Conservation (phyloP, 2,329 filamentous ascomycete genomes). For the Fusarium domesticum region DNA sequence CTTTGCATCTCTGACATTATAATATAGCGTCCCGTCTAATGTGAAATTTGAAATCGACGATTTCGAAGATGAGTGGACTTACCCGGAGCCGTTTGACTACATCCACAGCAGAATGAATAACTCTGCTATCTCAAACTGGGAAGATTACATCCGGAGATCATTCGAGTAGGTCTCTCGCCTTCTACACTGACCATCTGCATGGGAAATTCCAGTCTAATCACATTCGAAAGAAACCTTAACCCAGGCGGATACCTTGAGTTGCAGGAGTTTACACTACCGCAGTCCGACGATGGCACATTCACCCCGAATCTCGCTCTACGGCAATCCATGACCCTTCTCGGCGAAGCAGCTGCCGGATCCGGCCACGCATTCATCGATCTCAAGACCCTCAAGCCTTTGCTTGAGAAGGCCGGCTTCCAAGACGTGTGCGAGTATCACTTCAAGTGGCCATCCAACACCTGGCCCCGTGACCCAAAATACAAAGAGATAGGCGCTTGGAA, state of each 20-base stretch:
- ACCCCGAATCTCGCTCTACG: background rate
- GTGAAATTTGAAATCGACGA: slow-evolving; percentile 8
- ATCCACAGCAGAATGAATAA: slow-evolving; percentile 10
- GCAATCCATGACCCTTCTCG: slow-evolving; percentile 1
- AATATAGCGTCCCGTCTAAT: slow-evolving; percentile 4
- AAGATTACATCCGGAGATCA: slow-evolving; percentile 1
- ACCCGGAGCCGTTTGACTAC: slow-evolving; percentile 4
- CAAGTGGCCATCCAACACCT: slow-evolving; percentile 9
- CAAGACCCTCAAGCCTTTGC: slow-evolving; percentile 1
- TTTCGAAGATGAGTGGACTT: slow-evolving; percentile 8
- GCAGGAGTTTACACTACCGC: slow-evolving; percentile 4
- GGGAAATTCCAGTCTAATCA: no score
- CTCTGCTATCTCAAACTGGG: slow-evolving; percentile 3
- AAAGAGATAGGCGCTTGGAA: slow-evolving; percentile 7
- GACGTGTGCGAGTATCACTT: slow-evolving; percentile 2
- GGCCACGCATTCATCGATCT: slow-evolving; percentile 5
- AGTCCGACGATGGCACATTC: slow-evolving; percentile 6
- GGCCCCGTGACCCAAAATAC: slow-evolving; percentile 4
- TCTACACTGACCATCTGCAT: no score
- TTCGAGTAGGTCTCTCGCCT: background rate
- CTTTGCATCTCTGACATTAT: no score
- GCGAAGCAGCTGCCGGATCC: slow-evolving; percentile 2
- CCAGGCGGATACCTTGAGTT: slow-evolving; percentile 9
- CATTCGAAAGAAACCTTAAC: background rate
- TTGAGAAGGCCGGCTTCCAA: slow-evolving; percentile 4